A percentile compares a stretch with the other conserved stretches of the same genome.
Conservation (phyloP, 2,329 filamentous ascomycete species). For the Tricladium varicosporioides region DNA sequence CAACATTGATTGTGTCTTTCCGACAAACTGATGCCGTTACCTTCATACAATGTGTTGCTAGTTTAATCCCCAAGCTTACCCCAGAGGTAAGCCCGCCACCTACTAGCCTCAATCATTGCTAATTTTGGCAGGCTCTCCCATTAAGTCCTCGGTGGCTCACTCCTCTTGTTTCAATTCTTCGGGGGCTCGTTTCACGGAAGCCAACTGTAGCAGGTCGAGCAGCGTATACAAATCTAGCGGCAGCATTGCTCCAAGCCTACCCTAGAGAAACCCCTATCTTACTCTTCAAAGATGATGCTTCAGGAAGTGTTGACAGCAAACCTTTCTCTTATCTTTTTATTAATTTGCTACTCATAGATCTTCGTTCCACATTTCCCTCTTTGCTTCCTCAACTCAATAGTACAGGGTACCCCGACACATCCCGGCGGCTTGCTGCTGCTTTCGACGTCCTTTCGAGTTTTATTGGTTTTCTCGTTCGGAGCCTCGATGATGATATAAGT, state of each 20-base stretch:
- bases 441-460: constrained; percentile 62
- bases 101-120: neutral
- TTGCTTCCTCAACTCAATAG: constrained; percentile 58
- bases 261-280: constrained; percentile 44
- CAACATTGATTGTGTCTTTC: constrained; percentile 51
- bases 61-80: constrained; percentile 49
- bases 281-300: constrained; percentile 49
- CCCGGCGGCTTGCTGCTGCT: constrained; percentile 55
- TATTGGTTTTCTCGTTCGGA: constrained; percentile 54
- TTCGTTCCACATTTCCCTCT: constrained; percentile 60
- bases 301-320: constrained; percentile 38
- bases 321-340: constrained; percentile 62
- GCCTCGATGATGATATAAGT: constrained; percentile 45
- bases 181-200: constrained; percentile 51
- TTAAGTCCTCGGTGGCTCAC: constrained; percentile 53
- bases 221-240: constrained; percentile 58
- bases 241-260: constrained; percentile 56
- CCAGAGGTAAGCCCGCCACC: constrained; percentile 41
- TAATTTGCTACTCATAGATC: constrained; percentile 64
- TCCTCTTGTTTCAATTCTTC: constrained; percentile 46
- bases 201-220: constrained; percentile 54
- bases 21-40: constrained; percentile 59
- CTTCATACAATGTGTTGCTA: constrained; percentile 55
- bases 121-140: constrained; percentile 43
- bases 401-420: constrained; percentile 47